Conservation (phyloP, 352 stramenopile genomes). For the Globisporangium radiosum region DNA sequence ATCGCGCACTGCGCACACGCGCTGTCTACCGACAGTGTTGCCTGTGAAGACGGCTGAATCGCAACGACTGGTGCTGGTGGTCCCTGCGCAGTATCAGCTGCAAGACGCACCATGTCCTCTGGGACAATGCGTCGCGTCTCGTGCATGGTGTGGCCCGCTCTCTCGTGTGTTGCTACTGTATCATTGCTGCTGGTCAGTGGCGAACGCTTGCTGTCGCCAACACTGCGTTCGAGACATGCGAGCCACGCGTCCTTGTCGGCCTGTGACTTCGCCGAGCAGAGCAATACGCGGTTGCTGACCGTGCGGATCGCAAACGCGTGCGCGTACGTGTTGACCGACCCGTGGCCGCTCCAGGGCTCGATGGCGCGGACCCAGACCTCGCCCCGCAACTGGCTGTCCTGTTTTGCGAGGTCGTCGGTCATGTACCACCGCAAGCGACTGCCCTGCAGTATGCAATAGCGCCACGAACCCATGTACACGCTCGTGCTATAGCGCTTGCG, state of each 20-base stretch:
- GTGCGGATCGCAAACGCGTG: constrained; percentile 65
- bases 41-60: not conserved
- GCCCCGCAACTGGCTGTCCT: constrained; percentile 41
- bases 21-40: constrained; percentile 4
- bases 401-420: constrained; percentile 38
- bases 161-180: not conserved
- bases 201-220: constrained; percentile 14
- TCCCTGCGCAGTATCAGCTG: not conserved
- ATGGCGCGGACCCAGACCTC: constrained; percentile 55
- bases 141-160: not conserved
- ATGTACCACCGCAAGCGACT: constrained; percentile 65
- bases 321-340: constrained; percentile 38
- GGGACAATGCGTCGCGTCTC: constrained; percentile 44
- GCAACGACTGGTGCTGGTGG: constrained; percentile 1
- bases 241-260: constrained; percentile 47
- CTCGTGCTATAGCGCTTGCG: constrained; percentile 63
- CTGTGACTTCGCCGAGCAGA: constrained; percentile 43
- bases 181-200: not conserved
- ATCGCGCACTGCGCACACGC: constrained; percentile 45
- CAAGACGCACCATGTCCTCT: constrained; percentile 31
- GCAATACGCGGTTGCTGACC: constrained; percentile 38
- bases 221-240: constrained; percentile 21
- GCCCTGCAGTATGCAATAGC: constrained; percentile 61
- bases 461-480: constrained; percentile 74
- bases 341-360: constrained; percentile 55